Evolutionary conservation across 306 rosid genomes (phyloP), one percentile per base, ranked within the genome.

Genomic region (Sicyos baderoa): DNA sequence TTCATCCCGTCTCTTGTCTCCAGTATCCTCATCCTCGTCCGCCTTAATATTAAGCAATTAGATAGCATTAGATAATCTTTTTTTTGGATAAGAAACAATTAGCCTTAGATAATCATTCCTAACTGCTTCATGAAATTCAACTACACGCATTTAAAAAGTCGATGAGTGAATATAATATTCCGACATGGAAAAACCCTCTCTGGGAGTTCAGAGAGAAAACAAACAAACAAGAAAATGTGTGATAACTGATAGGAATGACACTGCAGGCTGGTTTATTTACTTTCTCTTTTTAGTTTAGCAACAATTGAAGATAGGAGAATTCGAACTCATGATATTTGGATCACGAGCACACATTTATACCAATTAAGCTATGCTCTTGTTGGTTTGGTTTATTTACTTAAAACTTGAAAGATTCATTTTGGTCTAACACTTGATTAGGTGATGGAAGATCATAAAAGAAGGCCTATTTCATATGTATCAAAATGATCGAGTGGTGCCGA

Each of bases 1-100:
- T 1, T 70, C 85, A 75, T 85, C 91, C 86, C 86, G 79, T 45
- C 80, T 80, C 77, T 75, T 83, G 42, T 87, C 91, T 62, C 69
- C 67, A 59, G 80, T 71, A 16, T 86, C 89, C 8, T 76, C 84
- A 75, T 87, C 88, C 71, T 87, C 94, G 60, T 85, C 83, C 8
- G 79, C 89, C 94, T 89, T 19, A 32, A 47, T 29, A 60, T 14
- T 16, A 60, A 3, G 47, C 47, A 32, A 60, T 60, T 60, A 32
- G 12, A 32, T 59, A 29, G 55, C 61, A 27, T 61, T 65, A 22
- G 54, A 45, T 5, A 17, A 25, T 29, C 0, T n/a, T n/a, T n/a
- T n/a, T n/a, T n/a, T n/a, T n/a, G n/a, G n/a, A n/a, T n/a, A n/a
- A n/a, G n/a, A n/a, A n/a, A n/a, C n/a, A n/a, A n/a, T n/a, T 59